Conservation (phyloP, 2,329 filamentous ascomycete genomes). For the Pseudopyricularia javanii region DNA sequence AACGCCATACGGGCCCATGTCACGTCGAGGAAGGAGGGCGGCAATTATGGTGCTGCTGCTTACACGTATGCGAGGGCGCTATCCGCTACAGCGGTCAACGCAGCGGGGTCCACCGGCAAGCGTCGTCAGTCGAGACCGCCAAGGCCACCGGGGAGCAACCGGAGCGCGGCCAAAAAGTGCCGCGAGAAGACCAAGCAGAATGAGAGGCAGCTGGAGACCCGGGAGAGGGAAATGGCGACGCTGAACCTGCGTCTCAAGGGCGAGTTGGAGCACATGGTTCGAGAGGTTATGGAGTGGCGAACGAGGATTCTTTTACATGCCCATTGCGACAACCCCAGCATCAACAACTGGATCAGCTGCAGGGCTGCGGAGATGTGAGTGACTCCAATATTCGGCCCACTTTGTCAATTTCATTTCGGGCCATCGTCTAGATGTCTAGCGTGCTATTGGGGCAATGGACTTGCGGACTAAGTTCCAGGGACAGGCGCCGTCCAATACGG, state of each 20-base stretch:
- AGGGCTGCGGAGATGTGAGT: slow-evolving; percentile 1
- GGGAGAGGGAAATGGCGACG: background rate
- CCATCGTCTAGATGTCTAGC: background rate
- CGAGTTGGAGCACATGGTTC: background rate
- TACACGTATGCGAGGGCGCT: background rate
- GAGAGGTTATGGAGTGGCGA: background rate
- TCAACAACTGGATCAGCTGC: slow-evolving; percentile 1
- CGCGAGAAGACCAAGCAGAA: background rate
- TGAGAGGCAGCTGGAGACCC: background rate
- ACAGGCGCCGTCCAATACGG: too few species aligned
- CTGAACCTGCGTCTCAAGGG: background rate
- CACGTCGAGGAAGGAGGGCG: background rate
- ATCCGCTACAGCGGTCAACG: background rate
- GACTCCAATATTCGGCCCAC: background rate
- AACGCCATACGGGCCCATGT: background rate
- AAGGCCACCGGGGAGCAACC: background rate
- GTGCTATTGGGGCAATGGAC: background rate
- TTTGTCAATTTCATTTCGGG: background rate
- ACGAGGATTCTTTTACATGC: background rate
- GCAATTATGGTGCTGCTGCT: too few species aligned
- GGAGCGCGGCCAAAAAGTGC: slow-evolving; percentile 1
- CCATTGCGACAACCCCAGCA: background rate
- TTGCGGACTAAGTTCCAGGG: too few species aligned
- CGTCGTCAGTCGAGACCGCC: background rate
- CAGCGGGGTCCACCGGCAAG: background rate